A percentile compares a stretch with the other conserved stretches of the same genome.
Evolutionary conservation across 2,329 filamentous ascomycete species (phyloP).

Genomic region (Sclerotinia glacialis): DNA sequence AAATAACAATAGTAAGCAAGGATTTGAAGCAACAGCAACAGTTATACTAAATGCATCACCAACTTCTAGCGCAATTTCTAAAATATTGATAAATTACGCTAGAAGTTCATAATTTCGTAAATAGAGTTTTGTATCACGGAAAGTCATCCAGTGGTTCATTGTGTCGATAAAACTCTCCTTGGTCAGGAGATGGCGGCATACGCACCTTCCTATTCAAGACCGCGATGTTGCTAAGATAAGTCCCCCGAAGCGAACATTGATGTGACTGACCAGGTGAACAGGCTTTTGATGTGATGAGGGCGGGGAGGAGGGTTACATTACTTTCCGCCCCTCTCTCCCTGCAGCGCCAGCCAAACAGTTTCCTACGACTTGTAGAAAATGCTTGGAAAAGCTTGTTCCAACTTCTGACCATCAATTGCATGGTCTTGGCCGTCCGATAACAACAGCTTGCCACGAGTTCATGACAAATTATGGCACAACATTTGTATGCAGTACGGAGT

Average conservation of each 20-base stretch:
- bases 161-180: neutral
- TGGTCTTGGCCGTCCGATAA: neutral
- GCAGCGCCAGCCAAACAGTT: neutral
- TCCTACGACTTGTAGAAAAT: neutral
- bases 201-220: constrained; percentile 12
- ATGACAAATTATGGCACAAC: neutral
- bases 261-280: neutral
- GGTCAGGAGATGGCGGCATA: neutral
- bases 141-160: neutral
- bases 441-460: neutral
- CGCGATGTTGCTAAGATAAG: neutral
- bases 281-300: neutral
- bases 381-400: constrained; percentile 13
- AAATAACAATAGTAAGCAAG: neutral
- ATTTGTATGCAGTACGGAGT: neutral
- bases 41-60: neutral
- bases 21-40: neutral
- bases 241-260: neutral
- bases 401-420: neutral
- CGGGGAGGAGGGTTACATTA: neutral
- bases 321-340: neutral
- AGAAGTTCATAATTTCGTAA: neutral
- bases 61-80: neutral
- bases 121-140: neutral
- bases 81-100: neutral